phyloP scores from a whole-genome alignment of 2,329 filamentous ascomycete species.

The Aspergillaceae sp. region DNA sequence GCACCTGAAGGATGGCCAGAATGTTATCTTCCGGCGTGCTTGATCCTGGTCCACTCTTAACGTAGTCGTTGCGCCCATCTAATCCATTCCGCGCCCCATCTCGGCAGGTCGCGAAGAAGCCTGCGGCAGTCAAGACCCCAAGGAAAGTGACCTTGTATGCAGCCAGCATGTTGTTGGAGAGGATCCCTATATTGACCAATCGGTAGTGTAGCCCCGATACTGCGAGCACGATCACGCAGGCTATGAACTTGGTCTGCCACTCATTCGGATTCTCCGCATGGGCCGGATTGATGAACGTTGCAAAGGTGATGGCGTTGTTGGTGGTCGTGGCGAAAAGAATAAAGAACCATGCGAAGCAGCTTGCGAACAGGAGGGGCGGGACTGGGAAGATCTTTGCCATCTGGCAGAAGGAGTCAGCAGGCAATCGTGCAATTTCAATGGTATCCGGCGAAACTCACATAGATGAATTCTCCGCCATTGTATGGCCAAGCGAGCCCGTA shows the following conservation, averaged over 20 bases:
- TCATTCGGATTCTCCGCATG: neutral
- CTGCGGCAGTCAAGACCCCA: neutral
- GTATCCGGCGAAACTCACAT: neutral
- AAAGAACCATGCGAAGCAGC: neutral
- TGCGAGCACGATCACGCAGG: neutral
- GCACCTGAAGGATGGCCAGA: neutral
- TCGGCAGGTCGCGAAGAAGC: neutral
- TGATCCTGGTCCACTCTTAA: neutral
- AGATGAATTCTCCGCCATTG: neutral
- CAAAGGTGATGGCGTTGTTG: neutral
- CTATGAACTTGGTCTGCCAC: neutral
- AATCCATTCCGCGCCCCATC: neutral
- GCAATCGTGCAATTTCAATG: neutral
- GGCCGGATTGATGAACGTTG: neutral
- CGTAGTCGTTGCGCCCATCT: neutral
- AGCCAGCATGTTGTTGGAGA: neutral
- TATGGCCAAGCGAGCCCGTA: neutral
- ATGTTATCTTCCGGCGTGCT: neutral
- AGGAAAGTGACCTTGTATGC: neutral
- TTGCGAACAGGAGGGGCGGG: neutral
- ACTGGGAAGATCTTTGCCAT: neutral
- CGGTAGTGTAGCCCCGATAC: neutral
- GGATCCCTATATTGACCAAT: neutral
- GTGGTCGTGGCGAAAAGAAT: neutral
- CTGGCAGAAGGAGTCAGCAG: neutral